These are phyloP conservation scores for Phytophthora citricola DNA, from an alignment of 352 stramenopile genomes.

Conservation along the genomic window DNA sequence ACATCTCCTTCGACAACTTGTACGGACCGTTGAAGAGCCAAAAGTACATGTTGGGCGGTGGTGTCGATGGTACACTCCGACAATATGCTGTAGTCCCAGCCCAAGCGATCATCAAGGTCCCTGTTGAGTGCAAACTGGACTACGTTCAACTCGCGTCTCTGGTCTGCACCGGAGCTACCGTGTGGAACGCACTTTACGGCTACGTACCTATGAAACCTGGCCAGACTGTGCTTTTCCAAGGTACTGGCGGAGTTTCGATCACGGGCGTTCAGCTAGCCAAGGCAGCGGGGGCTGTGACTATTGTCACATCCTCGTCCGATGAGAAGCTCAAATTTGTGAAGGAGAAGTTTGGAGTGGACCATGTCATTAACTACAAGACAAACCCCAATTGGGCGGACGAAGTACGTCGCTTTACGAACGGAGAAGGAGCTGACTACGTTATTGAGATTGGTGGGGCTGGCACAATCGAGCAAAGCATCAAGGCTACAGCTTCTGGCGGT, in stretches of 20 bases:
- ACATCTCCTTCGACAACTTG: constrained; percentile 32
- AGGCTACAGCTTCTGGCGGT: constrained; percentile 31
- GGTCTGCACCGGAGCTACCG: constrained; percentile 34
- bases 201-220: constrained; percentile 31
- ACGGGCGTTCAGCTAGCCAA: constrained; percentile 37
- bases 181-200: constrained; percentile 41
- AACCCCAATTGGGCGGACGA: constrained; percentile 40
- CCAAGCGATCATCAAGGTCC: constrained; percentile 36
- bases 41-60: constrained; percentile 26
- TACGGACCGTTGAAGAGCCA: constrained; percentile 30
- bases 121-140: constrained; percentile 24
- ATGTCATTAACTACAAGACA: constrained; percentile 43
- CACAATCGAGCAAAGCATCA: constrained; percentile 45
- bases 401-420: constrained; percentile 28
- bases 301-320: constrained; percentile 40
- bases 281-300: constrained; percentile 38
- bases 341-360: constrained; percentile 38
- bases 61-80: constrained; percentile 37
- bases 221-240: constrained; percentile 31
- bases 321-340: constrained; percentile 35
- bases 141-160: constrained; percentile 38
- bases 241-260: constrained; percentile 43
- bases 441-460: constrained; percentile 45
- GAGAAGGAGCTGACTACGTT: constrained; percentile 39
- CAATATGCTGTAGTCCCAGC: constrained; percentile 33